Evolutionary conservation across 2,329 filamentous ascomycete species (phyloP), one percentile per base, ranked within the genome.

Genomic region (Albophoma yamanashiensis): DNA sequence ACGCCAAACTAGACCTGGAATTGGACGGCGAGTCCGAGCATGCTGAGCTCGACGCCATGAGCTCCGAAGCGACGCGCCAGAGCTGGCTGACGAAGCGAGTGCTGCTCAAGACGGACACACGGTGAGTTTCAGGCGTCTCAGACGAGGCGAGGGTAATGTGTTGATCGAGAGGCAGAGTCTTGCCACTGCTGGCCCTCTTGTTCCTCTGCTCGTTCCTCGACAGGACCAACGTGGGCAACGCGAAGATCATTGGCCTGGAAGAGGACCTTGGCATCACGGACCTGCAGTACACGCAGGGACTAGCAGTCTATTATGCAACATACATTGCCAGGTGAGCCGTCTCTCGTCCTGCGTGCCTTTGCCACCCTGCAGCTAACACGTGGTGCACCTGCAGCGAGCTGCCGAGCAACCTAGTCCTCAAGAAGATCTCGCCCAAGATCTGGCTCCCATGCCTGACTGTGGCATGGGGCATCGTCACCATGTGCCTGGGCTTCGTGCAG

Each of bases 211-310:
- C 85, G 1, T 81, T 81, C 62, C 75, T 82, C 57, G 87, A 89
- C 70, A 80, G 88, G 50, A 88, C 86, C n/a, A 90, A 89, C 68
- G 84, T 89, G 43, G 87, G 87, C 43, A 89, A 89, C 67, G 87
- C 86, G 31, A 84, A 84, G 62, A 83, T 89, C 11, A 78, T 87
- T 58, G 82, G 83, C 0, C 76, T 90, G 17, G 82, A 87, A 64
- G 64, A 74, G 1, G 82, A 86, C 65, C 69, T 88, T 2, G 68
- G 74, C 53, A 83, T 90, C 63, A 81, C 74, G 6, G 82, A 86
- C 60, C 73, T 78, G 59, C 83, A 89, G 67, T 89, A 88, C 69
- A 82, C 85, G 56, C 80, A 83, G 50, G 85, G 85, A 1, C 74
- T 89, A 38, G 79, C 83, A 15, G 82, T 86, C 1, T 89, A 86